A percentile compares a stretch with the other conserved stretches of the same genome.
Conservation (phyloP, 2,329 filamentous ascomycete genomes). For the Sporothrix pallida region DNA sequence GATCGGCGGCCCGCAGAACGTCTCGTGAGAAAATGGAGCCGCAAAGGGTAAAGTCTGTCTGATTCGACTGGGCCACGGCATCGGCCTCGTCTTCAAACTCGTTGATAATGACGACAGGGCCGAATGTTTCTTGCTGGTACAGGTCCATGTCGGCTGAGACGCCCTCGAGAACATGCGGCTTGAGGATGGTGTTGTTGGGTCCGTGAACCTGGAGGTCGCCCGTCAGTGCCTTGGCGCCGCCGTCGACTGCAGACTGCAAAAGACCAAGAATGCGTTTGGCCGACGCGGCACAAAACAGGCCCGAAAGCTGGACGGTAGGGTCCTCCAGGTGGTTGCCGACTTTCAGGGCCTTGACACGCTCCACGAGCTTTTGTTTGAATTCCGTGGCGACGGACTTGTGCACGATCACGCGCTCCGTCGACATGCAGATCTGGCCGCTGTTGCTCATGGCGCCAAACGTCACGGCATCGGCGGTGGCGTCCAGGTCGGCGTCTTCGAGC, state of each 20-base stretch:
- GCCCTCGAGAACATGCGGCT: constrained; percentile 64
- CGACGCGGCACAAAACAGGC: constrained; percentile 40
- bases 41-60: constrained; percentile 69
- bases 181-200: constrained; percentile 54
- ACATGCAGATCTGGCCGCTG: constrained; percentile 63
- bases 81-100: constrained; percentile 66
- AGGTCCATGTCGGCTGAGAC: constrained; percentile 70
- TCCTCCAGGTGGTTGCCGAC: constrained; percentile 42
- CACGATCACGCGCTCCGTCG: constrained; percentile 42
- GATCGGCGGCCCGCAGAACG: constrained; percentile 57
- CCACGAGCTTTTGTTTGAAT: constrained; percentile 35
- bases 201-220: constrained; percentile 50
- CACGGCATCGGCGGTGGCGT: constrained; percentile 64
- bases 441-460: constrained; percentile 66
- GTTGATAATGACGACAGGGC: constrained; percentile 66
- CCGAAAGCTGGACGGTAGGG: constrained; percentile 41
- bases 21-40: constrained; percentile 69
- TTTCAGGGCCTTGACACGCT: constrained; percentile 37
- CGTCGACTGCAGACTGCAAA: constrained; percentile 59
- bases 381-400: constrained; percentile 41
- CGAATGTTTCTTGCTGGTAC: constrained; percentile 70
- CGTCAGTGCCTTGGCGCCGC: constrained; percentile 63
- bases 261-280: constrained; percentile 45
- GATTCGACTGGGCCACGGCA: constrained; percentile 68
- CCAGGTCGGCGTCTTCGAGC: constrained; percentile 69